Evolutionary conservation across 805 yeast species (phyloP).

Genomic region (Metschnikowia borealis): DNA sequence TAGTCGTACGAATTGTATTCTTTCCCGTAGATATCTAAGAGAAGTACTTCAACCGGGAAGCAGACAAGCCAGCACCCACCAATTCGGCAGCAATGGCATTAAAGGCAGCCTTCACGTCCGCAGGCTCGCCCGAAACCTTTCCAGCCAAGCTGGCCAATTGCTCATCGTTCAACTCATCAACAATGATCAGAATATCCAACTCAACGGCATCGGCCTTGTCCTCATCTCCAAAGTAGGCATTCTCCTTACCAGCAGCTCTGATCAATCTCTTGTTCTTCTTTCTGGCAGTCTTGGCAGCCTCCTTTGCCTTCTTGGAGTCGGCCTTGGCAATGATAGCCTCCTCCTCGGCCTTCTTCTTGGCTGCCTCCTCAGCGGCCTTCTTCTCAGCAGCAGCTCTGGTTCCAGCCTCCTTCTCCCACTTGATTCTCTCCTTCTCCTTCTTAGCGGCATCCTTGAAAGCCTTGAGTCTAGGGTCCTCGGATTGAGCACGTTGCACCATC

Average conservation of each 20-base stretch:
- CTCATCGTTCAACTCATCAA: conserved; percentile 77
- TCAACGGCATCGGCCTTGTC: conserved; percentile 64
- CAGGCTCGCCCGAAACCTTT: conserved; percentile 54
- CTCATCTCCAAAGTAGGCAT: conserved; percentile 79
- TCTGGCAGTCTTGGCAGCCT: conserved; percentile 94
- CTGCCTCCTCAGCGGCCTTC: conserved; percentile 78
- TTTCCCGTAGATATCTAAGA: neutral
- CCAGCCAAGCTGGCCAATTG: conserved; percentile 72
- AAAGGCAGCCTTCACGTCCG: conserved; percentile 57
- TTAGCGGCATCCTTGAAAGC: conserved; percentile 89
- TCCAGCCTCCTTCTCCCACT: conserved; percentile 98
- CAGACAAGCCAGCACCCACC: conserved; percentile 51
- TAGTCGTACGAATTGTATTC: no score
- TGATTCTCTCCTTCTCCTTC: conserved; percentile 88
- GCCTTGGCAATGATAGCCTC: conserved; percentile 50
- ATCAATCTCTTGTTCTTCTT: conserved; percentile 93
- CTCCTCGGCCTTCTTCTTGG: conserved; percentile 71
- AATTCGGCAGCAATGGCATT: conserved; percentile 52
- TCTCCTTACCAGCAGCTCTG: conserved; percentile 79
- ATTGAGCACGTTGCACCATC: conserved; percentile 80
- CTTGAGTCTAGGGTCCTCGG: conserved; percentile 94
- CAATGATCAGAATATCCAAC: conserved; percentile 72
- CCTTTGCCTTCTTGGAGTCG: conserved; percentile 77
- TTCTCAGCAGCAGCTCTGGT: conserved; percentile 94
- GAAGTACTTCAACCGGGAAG: conserved; percentile 53